Conservation (phyloP, 2,329 filamentous ascomycete species). For the Alternaria consortialis region DNA sequence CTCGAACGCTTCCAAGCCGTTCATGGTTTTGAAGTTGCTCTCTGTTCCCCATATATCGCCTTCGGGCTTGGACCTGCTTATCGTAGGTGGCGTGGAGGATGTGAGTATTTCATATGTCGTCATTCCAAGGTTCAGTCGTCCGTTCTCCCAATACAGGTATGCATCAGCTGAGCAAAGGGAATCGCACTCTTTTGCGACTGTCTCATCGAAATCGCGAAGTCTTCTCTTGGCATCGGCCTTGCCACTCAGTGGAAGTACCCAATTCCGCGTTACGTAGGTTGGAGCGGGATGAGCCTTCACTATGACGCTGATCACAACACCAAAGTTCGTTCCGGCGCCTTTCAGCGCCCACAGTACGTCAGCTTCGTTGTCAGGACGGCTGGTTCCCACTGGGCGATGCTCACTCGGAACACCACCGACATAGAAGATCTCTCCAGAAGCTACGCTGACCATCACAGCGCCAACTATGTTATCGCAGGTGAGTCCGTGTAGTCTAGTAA, state of each 20-base stretch:
- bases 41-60: conserved; percentile 43
- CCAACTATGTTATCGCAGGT: conserved; percentile 69
- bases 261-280: conserved; percentile 48
- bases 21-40: conserved; percentile 48
- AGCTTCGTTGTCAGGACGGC: conserved; percentile 58
- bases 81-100: conserved; percentile 7
- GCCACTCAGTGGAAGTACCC: conserved; percentile 38
- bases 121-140: conserved; percentile 61
- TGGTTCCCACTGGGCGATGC: conserved; percentile 53
- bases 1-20: conserved; percentile 64
- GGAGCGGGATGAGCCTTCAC: conserved; percentile 60
- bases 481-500: conserved; percentile 65
- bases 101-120: conserved; percentile 56
- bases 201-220: conserved; percentile 54
- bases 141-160: conserved; percentile 63
- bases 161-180: conserved; percentile 61
- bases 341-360: conserved; percentile 67
- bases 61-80: neutral
- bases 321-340: conserved; percentile 68
- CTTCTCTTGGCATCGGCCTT: conserved; percentile 43
- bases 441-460: conserved; percentile 65
- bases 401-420: conserved; percentile 62
- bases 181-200: conserved; percentile 54
- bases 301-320: conserved; percentile 63
- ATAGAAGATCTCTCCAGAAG: conserved; percentile 58